Evolutionary conservation across 208 protist genomes (phyloP), one percentile per base, ranked within the genome.

Genomic region (Crithidia bombi): DNA sequence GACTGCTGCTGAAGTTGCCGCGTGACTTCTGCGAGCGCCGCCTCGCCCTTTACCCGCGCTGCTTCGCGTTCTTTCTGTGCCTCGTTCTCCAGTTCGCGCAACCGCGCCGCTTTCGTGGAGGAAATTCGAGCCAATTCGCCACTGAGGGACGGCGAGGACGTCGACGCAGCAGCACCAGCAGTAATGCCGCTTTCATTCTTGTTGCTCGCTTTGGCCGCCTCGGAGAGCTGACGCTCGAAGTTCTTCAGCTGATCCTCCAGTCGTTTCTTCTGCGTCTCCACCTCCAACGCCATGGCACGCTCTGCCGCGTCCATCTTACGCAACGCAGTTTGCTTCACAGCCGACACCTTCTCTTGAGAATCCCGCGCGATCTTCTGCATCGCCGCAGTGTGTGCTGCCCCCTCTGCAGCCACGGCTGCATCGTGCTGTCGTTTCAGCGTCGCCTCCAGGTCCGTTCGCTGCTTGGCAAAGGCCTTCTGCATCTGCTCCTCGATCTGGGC

Each of bases 191-290:
- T 23, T 14, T 25, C 9, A 35, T n/a, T 23, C 32, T 35, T 10
- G 17, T n/a, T 19, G 23, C 36, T 58, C 14, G 46, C 62, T 49
- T 12, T 30, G 12, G 56, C 26, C 43, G 63, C 62, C 38, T 72
- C 63, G 10, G 55, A 55, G 5, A 71, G 33, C 41, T 73, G 46
- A 10, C 25, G 55, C 19, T 78, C 61, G 5, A 75, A 36, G 47
- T 69, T 59, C n/a, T 73, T 76, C 36, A 81, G 56, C 52, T 81
- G 58, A 23, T 5, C 39, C 25, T 76, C 73, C 17, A 81, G 63
- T 43, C 28, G 50, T 50, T 70, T 56, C 52, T 65, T 65, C 64
- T 86, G 39, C n/a, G 21, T 14, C 21, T 79, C 73, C 25, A 43
- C 35, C 23, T 71, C 46, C 44, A 71, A 47, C 46, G 72, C 72